Evolutionary conservation across 2,329 filamentous ascomycete species (phyloP), one percentile per base, ranked within the genome.

Genomic region (Davidsoniella virescens): DNA sequence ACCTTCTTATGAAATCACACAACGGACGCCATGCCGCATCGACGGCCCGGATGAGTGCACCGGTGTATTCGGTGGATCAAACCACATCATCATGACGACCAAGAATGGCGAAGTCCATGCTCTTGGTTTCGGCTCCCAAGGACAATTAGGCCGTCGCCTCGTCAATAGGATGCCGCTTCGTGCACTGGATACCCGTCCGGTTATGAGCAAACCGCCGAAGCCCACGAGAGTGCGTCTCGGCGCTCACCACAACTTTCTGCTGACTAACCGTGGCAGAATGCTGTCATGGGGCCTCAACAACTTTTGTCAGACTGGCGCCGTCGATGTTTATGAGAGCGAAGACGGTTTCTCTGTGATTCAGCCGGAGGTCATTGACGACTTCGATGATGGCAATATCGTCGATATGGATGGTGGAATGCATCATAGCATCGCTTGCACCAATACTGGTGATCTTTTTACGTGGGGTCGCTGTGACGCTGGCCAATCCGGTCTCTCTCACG

Each of bases 211-310:
- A 33, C 29, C 29, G 29, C 29, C 29, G 12, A 33, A 33, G 29
- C 29, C 29, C 8, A 33, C 9, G 12, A 53, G 57, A n/a, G 56
- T 62, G 8, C 70, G 70, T 17, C 75, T 73, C 52, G 81, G 81
- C 16, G 70, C 75, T 45, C 81, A 82, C 61, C 80, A 85, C 60
- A 78, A 75, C 51, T 83, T 86, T 55, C 80, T 78, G n/a, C 70
- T 85, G 45, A 71, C 76, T 57, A 69, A 70, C 41, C 71, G 71
- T 12, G 79, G 75, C n/a, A 71, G 73, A 42, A 74, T 84, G 16
- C 84, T 73, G 63, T 69, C 73, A 0, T 86, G 82, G 80, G 82
- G 82, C 3, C 64, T 82, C 39, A 86, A 86, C 65, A 81, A 77
- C 59, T 85, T 78, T 60, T 78, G 76, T 48, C 76, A 85, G 62